Conservation (phyloP, 139 green algal genomes). For the Coelastrella sp. region DNA sequence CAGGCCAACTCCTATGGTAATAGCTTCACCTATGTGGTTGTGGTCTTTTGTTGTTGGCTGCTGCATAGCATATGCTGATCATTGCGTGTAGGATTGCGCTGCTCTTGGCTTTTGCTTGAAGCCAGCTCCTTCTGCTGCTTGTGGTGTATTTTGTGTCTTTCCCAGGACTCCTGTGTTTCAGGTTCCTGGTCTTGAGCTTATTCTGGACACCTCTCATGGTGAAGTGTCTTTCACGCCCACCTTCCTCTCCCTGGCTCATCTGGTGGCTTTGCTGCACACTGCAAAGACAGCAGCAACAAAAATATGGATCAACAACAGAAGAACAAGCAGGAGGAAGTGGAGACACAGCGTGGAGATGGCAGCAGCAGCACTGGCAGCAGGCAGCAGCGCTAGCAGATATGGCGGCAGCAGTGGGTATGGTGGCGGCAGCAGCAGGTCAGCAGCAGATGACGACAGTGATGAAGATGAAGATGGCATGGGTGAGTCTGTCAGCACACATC, state of each 20-base stretch:
- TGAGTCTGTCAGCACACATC: too few species aligned
- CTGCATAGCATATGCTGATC: too few species aligned
- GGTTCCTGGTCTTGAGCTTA: conserved; percentile 24
- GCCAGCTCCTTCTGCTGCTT: neutral
- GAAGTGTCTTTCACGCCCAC: conserved; percentile 40
- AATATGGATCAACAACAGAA: conserved; percentile 20
- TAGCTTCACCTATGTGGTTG: too few species aligned
- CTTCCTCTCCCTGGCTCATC: conserved; percentile 24
- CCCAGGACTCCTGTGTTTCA: conserved; percentile 22
- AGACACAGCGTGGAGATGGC: conserved; percentile 22
- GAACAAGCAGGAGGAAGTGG: neutral
- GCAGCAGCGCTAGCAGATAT: conserved; percentile 1
- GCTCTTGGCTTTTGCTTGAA: too few species aligned
- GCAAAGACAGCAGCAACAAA: neutral
- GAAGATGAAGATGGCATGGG: conserved; percentile 48
- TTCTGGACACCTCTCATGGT: conserved; percentile 23
- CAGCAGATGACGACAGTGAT: conserved; percentile 19
- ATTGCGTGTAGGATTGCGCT: too few species aligned
- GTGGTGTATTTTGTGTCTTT: neutral
- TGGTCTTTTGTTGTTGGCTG: too few species aligned
- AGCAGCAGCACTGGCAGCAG: conserved; percentile 24
- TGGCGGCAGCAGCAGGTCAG: neutral
- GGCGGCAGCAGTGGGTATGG: neutral
- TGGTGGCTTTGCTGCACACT: neutral
- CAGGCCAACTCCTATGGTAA: too few species aligned